Base-by-base conservation (phyloP, 441 rosid genomes). In the Mallotus repandus region DNA sequence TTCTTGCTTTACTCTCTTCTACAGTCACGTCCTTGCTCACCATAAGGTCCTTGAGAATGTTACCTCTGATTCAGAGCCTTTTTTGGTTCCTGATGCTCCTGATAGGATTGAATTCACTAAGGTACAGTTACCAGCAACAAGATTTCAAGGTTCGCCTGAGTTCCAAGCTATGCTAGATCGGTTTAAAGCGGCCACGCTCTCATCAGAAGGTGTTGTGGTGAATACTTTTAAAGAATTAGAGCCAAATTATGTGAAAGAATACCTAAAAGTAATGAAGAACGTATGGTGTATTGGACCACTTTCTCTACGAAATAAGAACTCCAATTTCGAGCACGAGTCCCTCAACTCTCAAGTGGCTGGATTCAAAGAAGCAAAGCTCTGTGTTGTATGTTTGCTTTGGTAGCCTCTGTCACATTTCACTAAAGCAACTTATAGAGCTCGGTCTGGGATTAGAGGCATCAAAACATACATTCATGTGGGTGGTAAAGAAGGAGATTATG, bases 201-300 rank as follows among this genome's bases (percentile, higher is more conserved):
- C 4, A 9, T 73, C 61, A 12, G 57, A 67, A 43, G 82, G 84
- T 45, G 72, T 76, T 14, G 75, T 83, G 25, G 72, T 73, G 21
- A 83, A 80, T 63, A 76, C 82, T 64, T 83, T 78, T 69, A 50
- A 75, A 21, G 80, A 78, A 52, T 69, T 80, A 18, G 86, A 80
- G 38, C 71, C 56, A 0, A 69, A 48, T 9, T 83, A 71, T 29
- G 57, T 74, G 2, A 53, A 59, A 38, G 75, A 7, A 52, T 80
- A 69, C 55, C 18, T 12, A n/a, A 70, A 53, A 45, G 74, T 76
- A 4, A 38, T 38, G 43, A 35, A 68, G 2, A 77, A 65, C 38
- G 69, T 76, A 50, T 81, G 84, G 84, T 76, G 80, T 21, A 60
- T 79, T 0, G 79, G 82, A 6, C 84, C 84, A 0, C 75, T 74